phyloP scores from a whole-genome alignment of 2,329 filamentous ascomycete genomes.

The Fusarium nurragi region DNA sequence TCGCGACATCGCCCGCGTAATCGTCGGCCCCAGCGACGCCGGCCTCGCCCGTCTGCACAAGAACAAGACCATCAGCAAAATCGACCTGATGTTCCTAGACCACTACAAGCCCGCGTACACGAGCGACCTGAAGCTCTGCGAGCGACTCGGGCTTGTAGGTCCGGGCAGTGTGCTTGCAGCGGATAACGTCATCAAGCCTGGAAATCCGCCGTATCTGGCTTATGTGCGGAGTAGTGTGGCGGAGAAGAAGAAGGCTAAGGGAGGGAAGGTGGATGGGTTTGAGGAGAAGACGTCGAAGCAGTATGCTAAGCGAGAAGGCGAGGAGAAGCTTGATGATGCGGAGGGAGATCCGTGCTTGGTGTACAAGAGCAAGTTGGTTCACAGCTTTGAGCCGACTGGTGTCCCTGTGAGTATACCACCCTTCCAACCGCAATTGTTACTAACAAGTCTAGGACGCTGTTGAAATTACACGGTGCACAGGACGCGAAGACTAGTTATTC shows the following conservation, averaged over 20 bases:
- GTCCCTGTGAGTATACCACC: constrained; percentile 61
- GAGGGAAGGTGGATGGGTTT: constrained; percentile 50
- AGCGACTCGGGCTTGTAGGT: constrained; percentile 72
- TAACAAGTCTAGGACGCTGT: constrained; percentile 66
- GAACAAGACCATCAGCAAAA: constrained; percentile 61
- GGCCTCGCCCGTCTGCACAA: constrained; percentile 69
- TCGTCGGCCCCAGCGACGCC: constrained; percentile 75
- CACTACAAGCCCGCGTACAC: constrained; percentile 83
- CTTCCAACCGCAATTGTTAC: not conserved
- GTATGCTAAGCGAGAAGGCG: constrained; percentile 65
- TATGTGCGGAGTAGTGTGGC: constrained; percentile 73
- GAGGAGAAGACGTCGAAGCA: constrained; percentile 57
- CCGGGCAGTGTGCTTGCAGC: constrained; percentile 71
- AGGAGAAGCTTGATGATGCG: constrained; percentile 50
- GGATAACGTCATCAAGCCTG: constrained; percentile 76
- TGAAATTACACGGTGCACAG: constrained; percentile 70
- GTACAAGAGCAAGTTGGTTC: constrained; percentile 70
- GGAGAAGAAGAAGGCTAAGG: constrained; percentile 63
- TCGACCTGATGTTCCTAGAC: constrained; percentile 82
- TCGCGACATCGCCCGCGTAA: constrained; percentile 73
- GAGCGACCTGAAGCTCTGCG: constrained; percentile 79
- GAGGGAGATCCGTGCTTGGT: constrained; percentile 70
- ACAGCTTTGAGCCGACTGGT: constrained; percentile 75
- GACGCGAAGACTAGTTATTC: constrained; percentile 40
- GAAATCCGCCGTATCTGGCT: constrained; percentile 74